Evolutionary conservation across 202 grass and related monocot genomes (phyloP).

Genomic region (Brachypodium distachyon): DNA sequence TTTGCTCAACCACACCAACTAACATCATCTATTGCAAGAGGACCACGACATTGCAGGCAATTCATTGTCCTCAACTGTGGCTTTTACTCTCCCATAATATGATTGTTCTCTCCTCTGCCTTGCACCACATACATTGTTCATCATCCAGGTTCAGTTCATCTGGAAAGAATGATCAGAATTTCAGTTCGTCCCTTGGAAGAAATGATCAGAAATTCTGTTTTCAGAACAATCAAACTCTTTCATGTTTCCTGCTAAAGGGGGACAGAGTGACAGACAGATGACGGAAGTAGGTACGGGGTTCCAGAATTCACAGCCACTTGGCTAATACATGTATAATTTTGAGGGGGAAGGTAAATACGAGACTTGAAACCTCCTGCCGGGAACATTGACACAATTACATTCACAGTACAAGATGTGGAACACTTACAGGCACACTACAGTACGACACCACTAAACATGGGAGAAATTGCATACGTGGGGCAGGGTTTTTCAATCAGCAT

Average conservation of each 20-base stretch:
- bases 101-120: neutral
- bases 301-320: neutral
- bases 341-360: neutral
- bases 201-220: neutral
- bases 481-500: neutral
- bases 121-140: neutral
- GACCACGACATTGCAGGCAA: conserved; percentile 26
- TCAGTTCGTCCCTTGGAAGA: neutral
- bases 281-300: neutral
- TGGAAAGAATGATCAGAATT: neutral
- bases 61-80: neutral
- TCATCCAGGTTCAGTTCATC: neutral
- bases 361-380: neutral
- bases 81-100: conserved; percentile 10
- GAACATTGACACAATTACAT: conserved; percentile 41
- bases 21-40: conserved; percentile 21
- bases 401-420: neutral
- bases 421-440: conserved; percentile 37
- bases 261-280: neutral
- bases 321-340: neutral
- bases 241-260: neutral
- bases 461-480: conserved; percentile 15
- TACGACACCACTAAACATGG: conserved; percentile 9
- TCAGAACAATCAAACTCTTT: neutral
- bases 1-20: conserved; percentile 7